Percentiles rank a stretch among this genome's conserved stretches.
phyloP scores from a whole-genome alignment of 768 basidiomycete genomes.

The Mycena haematopus region DNA sequence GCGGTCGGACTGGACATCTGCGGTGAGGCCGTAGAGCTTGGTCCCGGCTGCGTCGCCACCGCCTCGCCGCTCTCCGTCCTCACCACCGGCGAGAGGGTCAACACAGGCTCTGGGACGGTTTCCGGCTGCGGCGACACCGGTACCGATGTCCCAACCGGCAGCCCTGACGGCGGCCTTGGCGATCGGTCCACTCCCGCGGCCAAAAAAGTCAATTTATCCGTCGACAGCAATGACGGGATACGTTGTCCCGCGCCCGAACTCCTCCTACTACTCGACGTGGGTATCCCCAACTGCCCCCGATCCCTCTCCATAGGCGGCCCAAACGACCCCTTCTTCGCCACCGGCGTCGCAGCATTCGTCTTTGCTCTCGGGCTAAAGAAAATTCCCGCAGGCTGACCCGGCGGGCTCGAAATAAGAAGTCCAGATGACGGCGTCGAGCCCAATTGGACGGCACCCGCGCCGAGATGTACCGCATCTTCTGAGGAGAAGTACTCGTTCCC shows the following conservation, averaged over 20 bases:
- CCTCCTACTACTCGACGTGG: conserved; percentile 31
- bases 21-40: conserved; percentile 14
- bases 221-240: conserved; percentile 21
- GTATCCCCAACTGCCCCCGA: conserved; percentile 43
- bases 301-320: conserved; percentile 55
- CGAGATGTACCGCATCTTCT: conserved; percentile 70
- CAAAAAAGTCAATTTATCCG: conserved; percentile 39
- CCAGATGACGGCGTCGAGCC: conserved; percentile 81
- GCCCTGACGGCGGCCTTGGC: background rate
- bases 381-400: conserved; percentile 94
- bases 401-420: conserved; percentile 88
- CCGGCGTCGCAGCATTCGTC: conserved; percentile 26
- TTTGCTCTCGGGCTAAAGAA: conserved; percentile 85
- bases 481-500: conserved; percentile 82
- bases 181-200: background rate
- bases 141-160: conserved; percentile 8
- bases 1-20: conserved; percentile 12
- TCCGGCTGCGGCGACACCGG: background rate
- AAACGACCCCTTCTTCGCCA: conserved; percentile 38
- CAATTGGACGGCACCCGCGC: conserved; percentile 34
- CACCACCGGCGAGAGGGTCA: conserved; percentile 12
- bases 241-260: background rate
- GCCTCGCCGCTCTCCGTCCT: conserved; percentile 12
- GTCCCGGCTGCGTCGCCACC: background rate
- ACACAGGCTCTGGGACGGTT: conserved; percentile 1